phyloP scores from a whole-genome alignment of 2,329 filamentous ascomycete species.

The Colletotrichum sp. region DNA sequence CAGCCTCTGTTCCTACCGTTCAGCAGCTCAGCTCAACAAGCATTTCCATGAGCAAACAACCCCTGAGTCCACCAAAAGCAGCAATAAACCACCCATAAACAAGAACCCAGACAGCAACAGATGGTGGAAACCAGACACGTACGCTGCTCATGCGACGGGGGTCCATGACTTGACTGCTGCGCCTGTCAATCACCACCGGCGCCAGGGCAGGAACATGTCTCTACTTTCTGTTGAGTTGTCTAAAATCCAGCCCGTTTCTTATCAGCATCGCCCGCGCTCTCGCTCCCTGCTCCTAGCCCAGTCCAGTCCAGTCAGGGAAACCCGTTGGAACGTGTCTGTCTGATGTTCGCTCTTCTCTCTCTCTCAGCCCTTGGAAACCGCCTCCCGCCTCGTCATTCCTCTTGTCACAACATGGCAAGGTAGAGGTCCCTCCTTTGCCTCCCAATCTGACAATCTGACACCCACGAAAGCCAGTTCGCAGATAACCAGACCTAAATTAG shows the following conservation, averaged over 20 bases:
- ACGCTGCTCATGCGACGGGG: background rate
- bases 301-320: background rate
- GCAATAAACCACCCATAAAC: background rate
- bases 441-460: background rate
- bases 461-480: background rate
- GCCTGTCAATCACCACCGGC: background rate
- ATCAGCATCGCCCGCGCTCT: background rate
- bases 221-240: slow-evolving; percentile 13
- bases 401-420: background rate
- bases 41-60: background rate
- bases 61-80: background rate
- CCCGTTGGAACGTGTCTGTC: slow-evolving; percentile 13
- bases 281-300: background rate
- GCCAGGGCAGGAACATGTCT: background rate
- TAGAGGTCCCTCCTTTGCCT: background rate
- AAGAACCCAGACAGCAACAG: background rate
- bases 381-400: background rate
- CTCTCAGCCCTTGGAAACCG: background rate
- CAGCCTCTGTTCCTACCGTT: background rate
- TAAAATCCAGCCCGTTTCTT: slow-evolving; percentile 5
- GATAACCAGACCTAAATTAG: background rate
- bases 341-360: background rate
- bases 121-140: background rate
- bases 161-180: background rate
- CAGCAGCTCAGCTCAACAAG: slow-evolving; percentile 17